These are phyloP conservation scores for Boletellus sp. DNA, from an alignment of 768 basidiomycete species.

Conservation along the genomic window DNA sequence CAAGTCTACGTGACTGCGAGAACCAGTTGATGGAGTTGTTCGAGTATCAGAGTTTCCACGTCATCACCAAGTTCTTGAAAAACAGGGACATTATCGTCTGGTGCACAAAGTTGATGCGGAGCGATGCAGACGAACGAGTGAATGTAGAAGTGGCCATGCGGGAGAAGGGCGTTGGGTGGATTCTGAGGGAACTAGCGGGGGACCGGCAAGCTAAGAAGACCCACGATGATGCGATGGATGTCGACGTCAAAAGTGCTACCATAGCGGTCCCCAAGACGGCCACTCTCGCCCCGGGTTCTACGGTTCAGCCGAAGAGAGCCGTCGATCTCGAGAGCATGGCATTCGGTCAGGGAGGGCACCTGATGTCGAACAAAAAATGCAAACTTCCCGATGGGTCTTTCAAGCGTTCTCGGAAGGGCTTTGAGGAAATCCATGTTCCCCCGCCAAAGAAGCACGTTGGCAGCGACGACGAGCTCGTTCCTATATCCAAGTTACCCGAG, in stretches of 20 bases:
- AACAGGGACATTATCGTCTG: constrained; percentile 96
- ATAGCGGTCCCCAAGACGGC: constrained; percentile 69
- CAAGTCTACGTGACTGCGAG: constrained; percentile 86
- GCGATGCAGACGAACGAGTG: constrained; percentile 81
- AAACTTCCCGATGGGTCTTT: constrained; percentile 97
- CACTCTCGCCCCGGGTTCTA: constrained; percentile 83
- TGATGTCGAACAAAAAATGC: constrained; percentile 99
- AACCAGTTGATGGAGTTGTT: constrained; percentile 96
- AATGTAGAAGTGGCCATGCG: constrained; percentile 98
- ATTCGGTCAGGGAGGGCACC: constrained; percentile 93
- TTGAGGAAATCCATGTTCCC: constrained; percentile 96
- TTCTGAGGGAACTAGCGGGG: constrained; percentile 81
- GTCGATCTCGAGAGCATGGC: constrained; percentile 92
- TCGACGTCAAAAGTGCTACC: constrained; percentile 54
- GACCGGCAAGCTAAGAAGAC: constrained; percentile 62
- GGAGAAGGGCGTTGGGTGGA: constrained; percentile 96
- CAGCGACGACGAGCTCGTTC: constrained; percentile 64
- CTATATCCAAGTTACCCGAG: constrained; percentile 65
- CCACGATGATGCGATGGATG: constrained; percentile 68
- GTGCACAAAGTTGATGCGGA: constrained; percentile 94
- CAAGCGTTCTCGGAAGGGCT: constrained; percentile 94
- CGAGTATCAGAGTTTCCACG: constrained; percentile 87
- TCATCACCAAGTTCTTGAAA: constrained; percentile 86
- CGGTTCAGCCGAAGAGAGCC: constrained; percentile 76
- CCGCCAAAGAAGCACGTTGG: constrained; percentile 77